Evolutionary conservation across 257 asterid species (phyloP).

Genomic region (Eustoma russellianum): DNA sequence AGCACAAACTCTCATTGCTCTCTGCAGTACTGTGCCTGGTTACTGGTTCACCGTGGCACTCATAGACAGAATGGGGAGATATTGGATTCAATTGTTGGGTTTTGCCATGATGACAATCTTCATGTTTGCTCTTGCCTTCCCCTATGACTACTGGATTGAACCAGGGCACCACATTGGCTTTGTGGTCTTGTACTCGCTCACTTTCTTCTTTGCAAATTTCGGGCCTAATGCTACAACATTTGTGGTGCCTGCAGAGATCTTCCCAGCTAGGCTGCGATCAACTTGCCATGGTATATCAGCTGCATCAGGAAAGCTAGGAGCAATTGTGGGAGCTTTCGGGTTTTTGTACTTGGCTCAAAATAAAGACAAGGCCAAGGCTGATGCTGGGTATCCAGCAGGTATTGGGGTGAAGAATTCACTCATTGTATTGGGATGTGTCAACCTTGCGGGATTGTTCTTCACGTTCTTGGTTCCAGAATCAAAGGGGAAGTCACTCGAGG

Average conservation of each 20-base stretch:
- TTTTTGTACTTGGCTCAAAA: constrained; percentile 52
- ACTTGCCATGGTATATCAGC: constrained; percentile 72
- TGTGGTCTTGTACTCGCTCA: constrained; percentile 36
- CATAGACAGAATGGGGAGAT: constrained; percentile 40
- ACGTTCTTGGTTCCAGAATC: constrained; percentile 60
- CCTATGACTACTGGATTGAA: constrained; percentile 47
- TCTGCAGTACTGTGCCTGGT: constrained; percentile 56
- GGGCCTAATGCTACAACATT: constrained; percentile 61
- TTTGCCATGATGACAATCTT: constrained; percentile 47
- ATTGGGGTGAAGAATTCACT: constrained; percentile 51
- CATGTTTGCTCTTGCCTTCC: constrained; percentile 53
- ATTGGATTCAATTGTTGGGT: constrained; percentile 38
- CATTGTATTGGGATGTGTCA: constrained; percentile 39
- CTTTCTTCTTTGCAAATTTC: constrained; percentile 52
- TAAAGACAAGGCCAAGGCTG: constrained; percentile 36
- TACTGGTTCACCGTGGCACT: constrained; percentile 55
- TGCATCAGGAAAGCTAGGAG: constrained; percentile 57
- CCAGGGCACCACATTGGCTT: constrained; percentile 37
- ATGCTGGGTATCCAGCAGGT: constrained; percentile 55
- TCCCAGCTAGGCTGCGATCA: constrained; percentile 53
- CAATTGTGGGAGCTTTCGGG: constrained; percentile 64
- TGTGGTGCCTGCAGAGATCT: constrained; percentile 62
- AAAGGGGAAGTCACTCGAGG: constrained; percentile 49
- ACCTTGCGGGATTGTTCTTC: constrained; percentile 33
- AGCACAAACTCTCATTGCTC: constrained; percentile 57